Evolutionary conservation across 768 basidiomycete genomes (phyloP).

Genomic region (Suillus sp.): DNA sequence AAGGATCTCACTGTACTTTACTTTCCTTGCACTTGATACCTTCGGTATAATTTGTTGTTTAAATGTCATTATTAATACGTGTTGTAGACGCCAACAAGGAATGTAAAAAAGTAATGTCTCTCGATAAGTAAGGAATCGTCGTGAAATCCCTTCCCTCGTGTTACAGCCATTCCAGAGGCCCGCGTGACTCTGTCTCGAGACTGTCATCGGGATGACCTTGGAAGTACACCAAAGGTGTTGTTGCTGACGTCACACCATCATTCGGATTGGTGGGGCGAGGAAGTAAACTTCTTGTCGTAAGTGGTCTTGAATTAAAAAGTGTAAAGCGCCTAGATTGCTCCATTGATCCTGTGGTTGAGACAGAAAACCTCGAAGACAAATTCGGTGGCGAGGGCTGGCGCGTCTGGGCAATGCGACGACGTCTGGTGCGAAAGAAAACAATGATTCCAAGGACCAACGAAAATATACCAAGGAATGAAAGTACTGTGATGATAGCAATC

Average conservation of each 20-base stretch:
- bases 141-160: not conserved
- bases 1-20: conserved; percentile 35
- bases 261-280: conserved; percentile 13
- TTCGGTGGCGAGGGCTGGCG: not conserved
- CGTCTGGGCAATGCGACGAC: conserved; percentile 7
- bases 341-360: conserved; percentile 3
- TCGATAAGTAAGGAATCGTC: not conserved
- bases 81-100: conserved; percentile 24
- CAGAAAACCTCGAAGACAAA: conserved; percentile 11
- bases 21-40: conserved; percentile 27
- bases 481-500: conserved; percentile 21
- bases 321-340: not conserved
- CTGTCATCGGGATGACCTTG: not conserved
- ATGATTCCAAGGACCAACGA: conserved; percentile 21
- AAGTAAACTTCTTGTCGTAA: not conserved
- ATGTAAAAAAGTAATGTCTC: not conserved
- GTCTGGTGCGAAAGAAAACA: conserved; percentile 20
- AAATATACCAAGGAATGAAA: conserved; percentile 19
- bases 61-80: conserved; percentile 33
- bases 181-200: not conserved
- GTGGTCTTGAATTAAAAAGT: not conserved
- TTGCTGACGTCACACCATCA: conserved; percentile 13
- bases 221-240: conserved; percentile 7
- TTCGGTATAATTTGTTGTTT: conserved; percentile 35
- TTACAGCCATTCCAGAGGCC: not conserved